Base-by-base conservation (phyloP, 805 yeast species). In the Pichia ethanolica region DNA sequence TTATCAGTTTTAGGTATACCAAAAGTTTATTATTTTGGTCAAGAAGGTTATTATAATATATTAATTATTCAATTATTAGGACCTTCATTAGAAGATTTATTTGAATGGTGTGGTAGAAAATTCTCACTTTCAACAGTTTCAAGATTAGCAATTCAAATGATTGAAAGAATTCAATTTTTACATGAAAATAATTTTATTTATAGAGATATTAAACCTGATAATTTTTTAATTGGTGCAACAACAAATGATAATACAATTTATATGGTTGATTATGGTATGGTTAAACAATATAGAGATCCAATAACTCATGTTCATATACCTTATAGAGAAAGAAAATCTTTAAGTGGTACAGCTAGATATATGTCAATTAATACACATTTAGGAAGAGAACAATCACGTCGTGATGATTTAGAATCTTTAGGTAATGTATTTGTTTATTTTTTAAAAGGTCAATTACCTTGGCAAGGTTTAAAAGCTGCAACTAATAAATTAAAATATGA, bases 391-490 rank as follows among this genome's bases (percentile, higher is more conserved):
- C 95, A 86, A 63, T 81, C 83, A 58, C 75, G 95, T 69, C 71
- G 95, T 66, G 95, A 86, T 63, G 95, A 86, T 65, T 73, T 86
- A 59, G 95, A 86, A 67, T 80, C 86, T 8, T 69, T 86, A 58
- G 93, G 91, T 14, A 93, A 86, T 67, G 93, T 86, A 0, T 86
- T 86, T 61, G 79, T 86, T 62, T 86, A 86, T 65, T 86, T 86
- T 59, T 66, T 85, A 49, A 76, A 86, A 61, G 93, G 95, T 32
- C 83, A 81, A 54, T 73, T 86, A 62, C 95, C 95, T 42, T 86
- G 95, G 95, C 95, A 86, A 68, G 95, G 95, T n/a, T 70, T 86
- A 52, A 86, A 85, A 66, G 93, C 91, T 1, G 89, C 89, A 51
- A 85, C 88, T n/a, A 86, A 86, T 64, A 86, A 86, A 64, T 77